phyloP scores from a whole-genome alignment of 208 protist species.

The Trypanosoma mega region DNA sequence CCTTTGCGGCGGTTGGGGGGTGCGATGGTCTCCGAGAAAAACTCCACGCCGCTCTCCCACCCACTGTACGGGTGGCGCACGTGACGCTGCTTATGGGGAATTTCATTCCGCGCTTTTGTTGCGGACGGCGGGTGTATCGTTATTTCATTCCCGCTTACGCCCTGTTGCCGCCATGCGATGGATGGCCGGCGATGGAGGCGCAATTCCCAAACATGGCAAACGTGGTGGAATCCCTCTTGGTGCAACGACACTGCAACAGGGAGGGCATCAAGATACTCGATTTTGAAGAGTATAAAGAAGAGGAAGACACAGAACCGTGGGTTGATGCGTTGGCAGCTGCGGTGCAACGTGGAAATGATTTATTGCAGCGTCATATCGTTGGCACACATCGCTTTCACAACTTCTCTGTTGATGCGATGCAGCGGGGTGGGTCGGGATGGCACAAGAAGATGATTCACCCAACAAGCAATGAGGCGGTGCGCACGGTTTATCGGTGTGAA shows the following conservation, averaged over 20 bases:
- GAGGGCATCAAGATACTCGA: too few relatives aligned
- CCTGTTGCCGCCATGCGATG: constrained; percentile 56
- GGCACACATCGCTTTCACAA: constrained; percentile 85
- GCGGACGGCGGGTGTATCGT: constrained; percentile 74
- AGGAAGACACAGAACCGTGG: constrained; percentile 37
- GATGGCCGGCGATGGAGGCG: constrained; percentile 31
- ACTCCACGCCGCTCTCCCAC: constrained; percentile 46
- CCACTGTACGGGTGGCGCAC: constrained; percentile 44
- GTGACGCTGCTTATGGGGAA: constrained; percentile 53
- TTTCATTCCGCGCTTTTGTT: constrained; percentile 79
- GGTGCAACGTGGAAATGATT: constrained; percentile 42
- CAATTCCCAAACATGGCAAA: not conserved
- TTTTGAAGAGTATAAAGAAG: constrained; percentile 10
- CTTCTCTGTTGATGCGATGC: constrained; percentile 68
- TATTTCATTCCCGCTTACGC: constrained; percentile 84
- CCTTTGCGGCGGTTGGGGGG: constrained; percentile 32
- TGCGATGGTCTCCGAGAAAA: constrained; percentile 22
- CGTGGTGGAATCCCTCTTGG: not conserved
- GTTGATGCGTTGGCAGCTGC: constrained; percentile 24
- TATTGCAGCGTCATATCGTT: constrained; percentile 45
- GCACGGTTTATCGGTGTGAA: constrained; percentile 70
- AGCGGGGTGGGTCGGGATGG: constrained; percentile 20
- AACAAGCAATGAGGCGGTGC: constrained; percentile 58
- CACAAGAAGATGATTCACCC: constrained; percentile 57
- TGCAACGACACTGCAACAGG: not conserved